phyloP scores from a whole-genome alignment of 495 filamentous ascomycete genomes.

The Pseudoneurospora amorphoporcata region DNA sequence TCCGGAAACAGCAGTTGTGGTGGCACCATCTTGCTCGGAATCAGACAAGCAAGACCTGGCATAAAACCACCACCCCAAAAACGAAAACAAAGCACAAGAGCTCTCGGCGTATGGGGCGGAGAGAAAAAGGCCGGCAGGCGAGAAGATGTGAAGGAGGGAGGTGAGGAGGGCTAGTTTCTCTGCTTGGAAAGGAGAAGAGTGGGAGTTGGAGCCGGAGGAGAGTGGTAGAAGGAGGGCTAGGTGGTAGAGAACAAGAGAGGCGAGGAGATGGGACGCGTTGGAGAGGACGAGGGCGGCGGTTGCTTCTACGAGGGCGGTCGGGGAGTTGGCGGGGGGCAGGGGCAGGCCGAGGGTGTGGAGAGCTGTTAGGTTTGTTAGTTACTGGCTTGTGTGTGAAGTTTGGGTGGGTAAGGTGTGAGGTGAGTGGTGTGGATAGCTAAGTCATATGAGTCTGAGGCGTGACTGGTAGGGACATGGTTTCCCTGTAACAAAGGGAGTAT shows the following conservation, averaged over 20 bases:
- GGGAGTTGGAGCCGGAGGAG: conserved; percentile 6
- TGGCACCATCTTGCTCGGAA: conserved; percentile 3
- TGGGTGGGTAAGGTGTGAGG: background rate
- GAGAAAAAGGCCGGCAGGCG: conserved; percentile 81
- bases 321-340: background rate
- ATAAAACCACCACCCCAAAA: conserved; percentile 63
- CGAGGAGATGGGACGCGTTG: conserved; percentile 62
- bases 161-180: conserved; percentile 50
- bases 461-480: background rate
- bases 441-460: background rate
- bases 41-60: conserved; percentile 38
- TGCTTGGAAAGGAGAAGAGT: background rate
- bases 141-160: conserved; percentile 67
- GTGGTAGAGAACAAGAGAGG: conserved; percentile 58
- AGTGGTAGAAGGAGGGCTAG: conserved; percentile 40
- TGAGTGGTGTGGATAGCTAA: too few relatives aligned
- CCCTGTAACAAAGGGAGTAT: background rate
- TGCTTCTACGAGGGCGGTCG: conserved; percentile 11
- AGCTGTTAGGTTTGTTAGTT: background rate
- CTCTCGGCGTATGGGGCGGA: conserved; percentile 81
- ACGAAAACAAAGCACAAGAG: conserved; percentile 66
- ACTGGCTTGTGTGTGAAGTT: background rate
- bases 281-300: conserved; percentile 53
- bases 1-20: conserved; percentile 10
- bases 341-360: background rate